Conservation (phyloP, 1,139 yeast species). For the Kurtzmaniella quercitrusa region DNA sequence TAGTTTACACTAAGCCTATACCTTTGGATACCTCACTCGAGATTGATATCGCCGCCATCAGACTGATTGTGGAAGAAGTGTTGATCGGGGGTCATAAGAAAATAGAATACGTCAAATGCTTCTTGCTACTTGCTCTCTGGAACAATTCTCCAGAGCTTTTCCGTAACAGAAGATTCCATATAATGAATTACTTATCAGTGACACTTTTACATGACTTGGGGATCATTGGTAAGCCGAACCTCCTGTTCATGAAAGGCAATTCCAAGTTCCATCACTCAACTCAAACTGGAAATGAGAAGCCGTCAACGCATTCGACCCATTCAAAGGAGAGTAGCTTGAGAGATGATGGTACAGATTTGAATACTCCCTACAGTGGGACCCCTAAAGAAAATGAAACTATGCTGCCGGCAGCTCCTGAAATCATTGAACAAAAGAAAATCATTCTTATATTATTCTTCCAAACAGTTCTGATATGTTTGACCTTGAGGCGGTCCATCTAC, state of each 20-base stretch:
- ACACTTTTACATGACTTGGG: conserved; percentile 75
- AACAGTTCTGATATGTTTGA: conserved; percentile 50
- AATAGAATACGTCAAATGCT: conserved; percentile 59
- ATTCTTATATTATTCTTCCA: conserved; percentile 46
- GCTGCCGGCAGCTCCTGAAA: conserved; percentile 11
- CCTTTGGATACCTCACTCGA: conserved; percentile 27
- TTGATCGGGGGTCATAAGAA: conserved; percentile 71
- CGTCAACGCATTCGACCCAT: neutral
- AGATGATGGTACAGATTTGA: neutral
- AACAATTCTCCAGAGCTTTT: conserved; percentile 81
- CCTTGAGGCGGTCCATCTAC: conserved; percentile 47
- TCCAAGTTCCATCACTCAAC: conserved; percentile 7
- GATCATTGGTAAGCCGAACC: conserved; percentile 49
- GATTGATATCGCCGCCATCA: conserved; percentile 58
- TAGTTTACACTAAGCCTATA: conserved; percentile 25
- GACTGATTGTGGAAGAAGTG: conserved; percentile 56
- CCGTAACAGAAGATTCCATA: conserved; percentile 71
- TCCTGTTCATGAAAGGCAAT: conserved; percentile 6
- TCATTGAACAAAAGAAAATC: conserved; percentile 38
- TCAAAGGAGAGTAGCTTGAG: neutral
- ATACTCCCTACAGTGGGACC: neutral
- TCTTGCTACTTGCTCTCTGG: conserved; percentile 67
- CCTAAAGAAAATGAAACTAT: neutral
- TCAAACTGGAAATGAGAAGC: neutral
- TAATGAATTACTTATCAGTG: conserved; percentile 63